These are phyloP conservation scores for Ashbya aceris DNA, from an alignment of 1,139 yeast species.

Conservation along the genomic window DNA sequence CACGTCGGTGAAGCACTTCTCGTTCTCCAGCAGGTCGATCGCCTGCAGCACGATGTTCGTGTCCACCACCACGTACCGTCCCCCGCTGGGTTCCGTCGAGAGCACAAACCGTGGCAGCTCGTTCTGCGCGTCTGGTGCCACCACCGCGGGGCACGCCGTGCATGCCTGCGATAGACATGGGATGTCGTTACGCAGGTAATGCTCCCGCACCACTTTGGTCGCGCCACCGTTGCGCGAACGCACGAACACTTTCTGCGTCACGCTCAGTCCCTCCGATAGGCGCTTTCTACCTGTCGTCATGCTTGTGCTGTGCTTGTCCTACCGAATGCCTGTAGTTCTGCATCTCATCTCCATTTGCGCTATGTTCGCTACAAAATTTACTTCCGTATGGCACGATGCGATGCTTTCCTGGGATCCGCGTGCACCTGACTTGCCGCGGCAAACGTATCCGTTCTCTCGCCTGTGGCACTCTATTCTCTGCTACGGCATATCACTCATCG, in stretches of 20 bases:
- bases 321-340: no score
- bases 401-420: no score
- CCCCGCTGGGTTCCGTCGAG: constrained; percentile 28
- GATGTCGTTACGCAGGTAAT: constrained; percentile 82
- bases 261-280: constrained; percentile 47
- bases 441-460: no score
- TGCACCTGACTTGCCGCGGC: no score
- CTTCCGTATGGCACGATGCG: no score
- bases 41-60: constrained; percentile 85
- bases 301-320: not conserved
- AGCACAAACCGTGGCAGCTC: constrained; percentile 37
- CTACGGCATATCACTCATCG: no score
- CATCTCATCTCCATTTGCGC: no score
- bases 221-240: constrained; percentile 87
- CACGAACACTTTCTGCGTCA: constrained; percentile 86
- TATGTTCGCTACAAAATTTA: no score
- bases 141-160: constrained; percentile 38
- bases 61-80: constrained; percentile 65
- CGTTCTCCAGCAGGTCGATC: constrained; percentile 78
- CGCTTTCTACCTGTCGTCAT: constrained; percentile 18
- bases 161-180: constrained; percentile 81
- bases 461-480: no score
- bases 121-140: constrained; percentile 35
- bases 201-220: constrained; percentile 85
- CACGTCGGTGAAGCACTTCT: constrained; percentile 74